Evolutionary conservation across 106 monocot genomes (phyloP).

Genomic region (Allium sativum): DNA sequence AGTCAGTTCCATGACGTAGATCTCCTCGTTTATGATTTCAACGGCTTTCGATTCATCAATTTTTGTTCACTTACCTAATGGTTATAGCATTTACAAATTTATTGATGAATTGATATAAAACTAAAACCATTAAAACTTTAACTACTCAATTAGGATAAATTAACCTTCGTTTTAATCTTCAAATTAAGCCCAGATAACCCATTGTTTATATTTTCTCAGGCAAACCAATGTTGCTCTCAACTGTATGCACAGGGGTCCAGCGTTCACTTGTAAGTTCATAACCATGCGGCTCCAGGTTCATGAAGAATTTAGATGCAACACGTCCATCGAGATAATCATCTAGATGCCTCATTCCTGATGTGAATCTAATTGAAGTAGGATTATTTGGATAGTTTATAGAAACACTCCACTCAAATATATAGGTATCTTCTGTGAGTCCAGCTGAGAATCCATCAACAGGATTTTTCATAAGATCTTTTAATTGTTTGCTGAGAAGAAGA

Average conservation of each 20-base stretch:
- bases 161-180: too few relatives aligned
- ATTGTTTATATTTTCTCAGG: too few relatives aligned
- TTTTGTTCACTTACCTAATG: too few relatives aligned
- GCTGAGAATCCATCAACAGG: conserved; percentile 82
- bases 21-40: too few relatives aligned
- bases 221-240: too few relatives aligned
- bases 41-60: too few relatives aligned
- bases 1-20: too few relatives aligned
- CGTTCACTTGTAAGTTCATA: conserved; percentile 98
- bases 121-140: too few relatives aligned
- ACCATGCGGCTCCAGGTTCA: conserved; percentile 87
- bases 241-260: conserved; percentile 89
- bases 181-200: too few relatives aligned
- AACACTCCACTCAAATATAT: conserved; percentile 70
- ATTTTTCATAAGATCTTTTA: conserved; percentile 51
- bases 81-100: too few relatives aligned
- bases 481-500: conserved; percentile 50
- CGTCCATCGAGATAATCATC: conserved; percentile 70
- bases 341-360: conserved; percentile 75
- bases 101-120: too few relatives aligned
- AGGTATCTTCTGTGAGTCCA: conserved; percentile 55
- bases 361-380: conserved; percentile 51
- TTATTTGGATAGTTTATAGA: conserved; percentile 63
- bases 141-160: too few relatives aligned
- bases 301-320: conserved; percentile 95